Base-by-base conservation (phyloP, 169 alveolate genomes). In the Perkinsus chesapeaki region DNA sequence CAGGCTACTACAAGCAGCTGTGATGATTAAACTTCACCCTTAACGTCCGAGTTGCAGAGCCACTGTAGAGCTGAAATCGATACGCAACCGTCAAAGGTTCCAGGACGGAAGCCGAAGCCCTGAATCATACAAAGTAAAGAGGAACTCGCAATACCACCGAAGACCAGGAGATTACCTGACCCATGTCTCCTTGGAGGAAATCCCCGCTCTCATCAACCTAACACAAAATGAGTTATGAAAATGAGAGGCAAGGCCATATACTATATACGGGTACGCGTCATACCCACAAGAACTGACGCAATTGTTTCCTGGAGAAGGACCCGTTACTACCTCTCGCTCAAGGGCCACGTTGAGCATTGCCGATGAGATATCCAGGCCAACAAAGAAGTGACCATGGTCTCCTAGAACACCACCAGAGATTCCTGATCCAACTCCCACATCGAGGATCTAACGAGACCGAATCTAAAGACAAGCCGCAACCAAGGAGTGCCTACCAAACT, bases 361-460 rank as follows among this genome's bases (percentile, higher is more conserved):
- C 72, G 93, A 93, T 39, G 98, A 95, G 91, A 98, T 97, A 95
- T 98, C 99, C 48, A 98, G 94, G 20, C 99, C 99, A 27, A 98
- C 97, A 98, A 99, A 98, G 39, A 93, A 94, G 91, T 97, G 98
- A 39, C 97, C 98, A 39, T 97, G 95, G 91, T 98, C 99, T 23
- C 97, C 94, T 73, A 98, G 93, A 20, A 96, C 97, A 39, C 96
- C 95, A 3, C 99, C 99, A 92, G 98, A 95, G 47, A 98, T 95
- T 20, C 99, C 99, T 92, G 98, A 95, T 34, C 99, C 99, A 90
- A 99, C 98, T 27, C 99, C 99, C n/a, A 98, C 96, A 95, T 98
- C 99, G 39, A 98, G 95, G 20, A 97, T 94, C 93, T 97, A 93
- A 90, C 97, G 94, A 23, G 95, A 94, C 72, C 95, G 93, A 34